phyloP scores from a whole-genome alignment of 164 flowering plant genomes.

The Dillenia turbinata region DNA sequence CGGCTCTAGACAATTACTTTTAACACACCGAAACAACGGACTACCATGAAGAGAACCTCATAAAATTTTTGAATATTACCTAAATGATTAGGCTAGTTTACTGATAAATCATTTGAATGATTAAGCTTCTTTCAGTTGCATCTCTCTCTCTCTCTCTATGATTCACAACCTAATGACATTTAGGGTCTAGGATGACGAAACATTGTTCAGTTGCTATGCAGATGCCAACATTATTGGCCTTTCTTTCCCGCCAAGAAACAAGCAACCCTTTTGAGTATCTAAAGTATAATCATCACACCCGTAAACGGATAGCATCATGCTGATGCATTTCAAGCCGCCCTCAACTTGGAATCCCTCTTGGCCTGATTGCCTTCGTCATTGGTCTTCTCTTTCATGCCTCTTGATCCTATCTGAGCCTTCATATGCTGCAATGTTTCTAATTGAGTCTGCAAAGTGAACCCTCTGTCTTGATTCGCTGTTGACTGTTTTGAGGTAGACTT shows the following conservation, averaged over 20 bases:
- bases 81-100: too few species aligned
- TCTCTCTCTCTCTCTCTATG: too few species aligned
- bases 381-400: constrained; percentile 60
- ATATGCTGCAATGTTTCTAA: constrained; percentile 40
- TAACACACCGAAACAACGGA: too few species aligned
- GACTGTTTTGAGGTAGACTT: constrained; percentile 37
- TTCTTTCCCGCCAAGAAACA: constrained; percentile 68
- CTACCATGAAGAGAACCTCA: too few species aligned
- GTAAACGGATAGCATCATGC: constrained; percentile 45
- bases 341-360: constrained; percentile 47
- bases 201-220: constrained; percentile 42
- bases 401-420: constrained; percentile 51
- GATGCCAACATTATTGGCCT: constrained; percentile 58
- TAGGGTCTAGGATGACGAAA: constrained; percentile 2
- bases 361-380: constrained; percentile 55
- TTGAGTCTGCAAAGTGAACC: constrained; percentile 46
- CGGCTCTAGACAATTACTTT: too few species aligned
- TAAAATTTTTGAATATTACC: too few species aligned
- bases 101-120: too few species aligned
- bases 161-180: too few species aligned
- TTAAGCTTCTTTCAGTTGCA: too few species aligned
- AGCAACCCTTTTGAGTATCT: constrained; percentile 46
- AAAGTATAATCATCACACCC: constrained; percentile 59
- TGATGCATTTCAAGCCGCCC: constrained; percentile 36
- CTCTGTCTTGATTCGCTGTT: constrained; percentile 48